Evolutionary conservation across 2,329 filamentous ascomycete genomes (phyloP).

Genomic region (Epicoccum sorghinum): DNA sequence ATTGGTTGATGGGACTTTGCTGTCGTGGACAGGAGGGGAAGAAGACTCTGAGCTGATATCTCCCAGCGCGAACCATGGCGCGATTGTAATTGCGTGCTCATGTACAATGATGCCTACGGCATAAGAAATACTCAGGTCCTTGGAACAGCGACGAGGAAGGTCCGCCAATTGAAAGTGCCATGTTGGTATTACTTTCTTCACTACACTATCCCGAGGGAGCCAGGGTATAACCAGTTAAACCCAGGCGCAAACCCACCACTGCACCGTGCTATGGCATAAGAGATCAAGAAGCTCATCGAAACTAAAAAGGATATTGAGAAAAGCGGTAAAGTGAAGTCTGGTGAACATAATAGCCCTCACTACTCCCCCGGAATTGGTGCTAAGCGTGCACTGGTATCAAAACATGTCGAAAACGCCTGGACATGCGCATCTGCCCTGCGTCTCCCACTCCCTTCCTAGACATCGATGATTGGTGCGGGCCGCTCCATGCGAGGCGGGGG

Average conservation of each 20-base stretch:
- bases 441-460: conserved; percentile 17
- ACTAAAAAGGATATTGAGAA: conserved; percentile 47
- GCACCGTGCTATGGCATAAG: conserved; percentile 39
- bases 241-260: conserved; percentile 22
- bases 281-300: conserved; percentile 34
- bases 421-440: conserved; percentile 10
- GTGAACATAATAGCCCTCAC: conserved; percentile 32
- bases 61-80: neutral
- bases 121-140: neutral
- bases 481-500: conserved; percentile 31
- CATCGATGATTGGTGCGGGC: conserved; percentile 33
- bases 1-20: neutral
- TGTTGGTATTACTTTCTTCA: conserved; percentile 31
- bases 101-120: neutral
- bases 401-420: conserved; percentile 29
- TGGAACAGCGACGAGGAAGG: too few species aligned
- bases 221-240: conserved; percentile 20
- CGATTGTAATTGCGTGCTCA: neutral
- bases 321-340: conserved; percentile 32
- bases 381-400: conserved; percentile 50
- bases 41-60: neutral
- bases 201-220: conserved; percentile 34
- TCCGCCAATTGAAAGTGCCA: neutral
- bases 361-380: conserved; percentile 31
- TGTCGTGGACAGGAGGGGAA: neutral